Base-by-base conservation (phyloP, 495 filamentous ascomycete genomes). In the Mytilinidion resinicola region DNA sequence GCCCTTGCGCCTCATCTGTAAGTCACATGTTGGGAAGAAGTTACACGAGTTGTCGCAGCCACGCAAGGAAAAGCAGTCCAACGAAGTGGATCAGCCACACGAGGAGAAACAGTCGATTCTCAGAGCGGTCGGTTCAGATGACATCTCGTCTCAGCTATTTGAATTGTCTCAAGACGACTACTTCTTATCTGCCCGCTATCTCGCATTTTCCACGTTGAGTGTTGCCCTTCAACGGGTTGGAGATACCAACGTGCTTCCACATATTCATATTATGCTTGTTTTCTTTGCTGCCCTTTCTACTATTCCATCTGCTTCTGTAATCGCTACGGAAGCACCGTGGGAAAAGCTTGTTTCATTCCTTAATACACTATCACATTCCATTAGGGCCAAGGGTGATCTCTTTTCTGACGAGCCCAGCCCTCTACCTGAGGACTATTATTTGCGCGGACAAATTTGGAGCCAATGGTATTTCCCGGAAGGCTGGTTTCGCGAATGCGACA, bases 371-470 rank as follows among this genome's bases (percentile, higher is more conserved):
- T 59, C n/a, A n/a, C n/a, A n/a, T n/a, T n/a, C n/a, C n/a, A n/a
- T n/a, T n/a, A n/a, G n/a, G n/a, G n/a, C n/a, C n/a, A n/a, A n/a
- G n/a, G n/a, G n/a, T n/a, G n/a, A n/a, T n/a, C n/a, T n/a, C n/a
- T n/a, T n/a, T n/a, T n/a, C n/a, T n/a, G n/a, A n/a, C n/a, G n/a
- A n/a, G n/a, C n/a, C n/a, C n/a, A n/a, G n/a, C n/a, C 88, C 88
- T 4, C 67, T 95, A 0, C 83, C 88, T 0, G 91, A 96, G 59
- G 91, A 96, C 61, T 95, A 82, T 57, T 74, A 83, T 0, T 80
- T 93, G 51, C 79, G 85, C 1, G 91, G 90, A 0, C 78, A 90
- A n/a, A 64, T 84, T 4, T 95, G 84, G 82, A 80, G 79, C 4
- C 76, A 82, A 34, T 63, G 71, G 5, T 87, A 89, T 53, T 91